A percentile compares a stretch with the other conserved stretches of the same genome.
These are phyloP conservation scores for Chlorociboria aeruginascens DNA, from an alignment of 495 filamentous ascomycete genomes.

Conservation along the genomic window DNA sequence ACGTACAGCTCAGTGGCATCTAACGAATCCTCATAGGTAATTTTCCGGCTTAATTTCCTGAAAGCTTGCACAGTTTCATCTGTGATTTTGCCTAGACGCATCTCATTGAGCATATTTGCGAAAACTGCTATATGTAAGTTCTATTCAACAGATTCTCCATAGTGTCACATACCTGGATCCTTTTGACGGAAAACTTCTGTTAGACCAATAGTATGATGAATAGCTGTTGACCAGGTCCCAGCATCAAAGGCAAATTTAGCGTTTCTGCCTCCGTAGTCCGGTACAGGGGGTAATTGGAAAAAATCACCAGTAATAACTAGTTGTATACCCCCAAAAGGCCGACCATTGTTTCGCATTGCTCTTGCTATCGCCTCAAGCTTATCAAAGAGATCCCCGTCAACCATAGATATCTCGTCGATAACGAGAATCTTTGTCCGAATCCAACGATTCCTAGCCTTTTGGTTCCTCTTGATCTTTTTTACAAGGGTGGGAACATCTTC, in stretches of 20 bases:
- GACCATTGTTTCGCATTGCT: constrained; percentile 67
- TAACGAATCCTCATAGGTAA: constrained; percentile 62
- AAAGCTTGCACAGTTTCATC: constrained; percentile 60
- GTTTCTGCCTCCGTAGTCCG: constrained; percentile 50
- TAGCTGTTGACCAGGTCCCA: constrained; percentile 77
- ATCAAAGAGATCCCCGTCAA: constrained; percentile 93
- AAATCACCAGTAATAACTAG: constrained; percentile 94
- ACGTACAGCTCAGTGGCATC: constrained; percentile 81
- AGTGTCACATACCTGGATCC: constrained; percentile 53
- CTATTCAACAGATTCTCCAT: constrained; percentile 1
- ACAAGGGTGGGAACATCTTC: constrained; percentile 71
- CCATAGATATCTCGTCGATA: constrained; percentile 96
- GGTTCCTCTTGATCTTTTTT: constrained; percentile 82
- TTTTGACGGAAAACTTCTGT: constrained; percentile 94
- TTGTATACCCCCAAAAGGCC: constrained; percentile 92
- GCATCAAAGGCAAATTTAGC: constrained; percentile 90
- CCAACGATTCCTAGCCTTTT: constrained; percentile 82
- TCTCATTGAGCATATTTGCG: constrained; percentile 91
- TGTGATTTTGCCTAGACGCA: constrained; percentile 76
- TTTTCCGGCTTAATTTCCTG: constrained; percentile 51
- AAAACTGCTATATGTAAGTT: constrained; percentile 42
- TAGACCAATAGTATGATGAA: constrained; percentile 90
- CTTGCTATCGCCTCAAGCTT: constrained; percentile 89
- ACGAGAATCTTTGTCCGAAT: constrained; percentile 74
- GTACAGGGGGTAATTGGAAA: constrained; percentile 92